These are phyloP conservation scores for Fagopyrum homotropicum DNA, from an alignment of 148 eudicot genomes.

Conservation along the genomic window DNA sequence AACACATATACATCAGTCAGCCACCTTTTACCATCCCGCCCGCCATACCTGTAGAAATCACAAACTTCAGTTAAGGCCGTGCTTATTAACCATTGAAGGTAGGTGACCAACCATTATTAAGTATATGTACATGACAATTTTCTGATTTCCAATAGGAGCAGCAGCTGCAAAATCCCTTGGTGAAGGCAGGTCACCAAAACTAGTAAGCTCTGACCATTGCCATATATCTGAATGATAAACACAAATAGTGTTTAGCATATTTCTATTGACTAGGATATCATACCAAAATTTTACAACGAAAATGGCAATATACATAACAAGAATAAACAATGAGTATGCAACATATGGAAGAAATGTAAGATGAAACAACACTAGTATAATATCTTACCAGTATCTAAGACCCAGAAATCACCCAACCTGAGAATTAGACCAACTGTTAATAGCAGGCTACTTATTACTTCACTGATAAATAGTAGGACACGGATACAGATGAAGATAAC, in stretches of 20 bases:
- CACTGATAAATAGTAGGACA: background rate
- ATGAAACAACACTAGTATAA: background rate
- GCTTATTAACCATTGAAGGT: slow-evolving; percentile 7
- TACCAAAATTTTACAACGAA: background rate
- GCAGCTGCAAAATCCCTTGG: slow-evolving; percentile 97
- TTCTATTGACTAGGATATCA: background rate
- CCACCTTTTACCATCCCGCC: slow-evolving; percentile 98
- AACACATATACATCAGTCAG: slow-evolving; percentile 83
- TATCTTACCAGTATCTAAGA: slow-evolving; percentile 79
- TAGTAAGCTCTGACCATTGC: slow-evolving; percentile 97
- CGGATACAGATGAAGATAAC: slow-evolving; percentile 23
- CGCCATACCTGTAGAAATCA: slow-evolving; percentile 77
- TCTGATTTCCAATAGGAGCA: slow-evolving; percentile 80
- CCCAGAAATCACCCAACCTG: slow-evolving; percentile 99
- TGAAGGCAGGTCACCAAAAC: slow-evolving; percentile 96
- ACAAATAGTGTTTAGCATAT: slow-evolving; percentile 10
- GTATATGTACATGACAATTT: slow-evolving; percentile 78
- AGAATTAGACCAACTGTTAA: slow-evolving; percentile 14
- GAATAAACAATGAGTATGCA: background rate
- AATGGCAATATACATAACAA: background rate
- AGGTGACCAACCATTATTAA: slow-evolving; percentile 14
- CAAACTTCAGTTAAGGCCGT: slow-evolving; percentile 12
- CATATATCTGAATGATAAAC: slow-evolving; percentile 70
- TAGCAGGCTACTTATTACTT: background rate
- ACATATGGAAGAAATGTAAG: background rate